Conservation (phyloP, 73 alveolate genomes). For the Paraurostyla sp. region DNA sequence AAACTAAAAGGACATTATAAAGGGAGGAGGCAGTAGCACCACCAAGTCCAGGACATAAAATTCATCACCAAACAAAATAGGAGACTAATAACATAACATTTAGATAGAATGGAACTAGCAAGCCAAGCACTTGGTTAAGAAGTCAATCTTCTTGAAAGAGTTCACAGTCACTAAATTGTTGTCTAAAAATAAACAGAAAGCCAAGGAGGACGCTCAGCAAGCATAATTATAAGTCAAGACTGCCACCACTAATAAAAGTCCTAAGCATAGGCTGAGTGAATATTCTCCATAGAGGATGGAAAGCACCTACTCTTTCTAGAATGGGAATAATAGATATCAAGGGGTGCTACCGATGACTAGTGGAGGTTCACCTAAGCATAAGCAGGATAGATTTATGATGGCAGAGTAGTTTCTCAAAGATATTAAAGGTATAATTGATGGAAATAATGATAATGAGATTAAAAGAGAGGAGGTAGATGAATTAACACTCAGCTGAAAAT, state of each 20-base stretch:
- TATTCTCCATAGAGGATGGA: background rate
- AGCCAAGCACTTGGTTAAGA: conserved; percentile 16
- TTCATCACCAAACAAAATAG: background rate
- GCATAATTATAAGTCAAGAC: background rate
- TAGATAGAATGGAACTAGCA: no score
- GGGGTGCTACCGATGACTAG: background rate
- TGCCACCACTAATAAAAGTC: background rate
- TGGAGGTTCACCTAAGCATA: background rate
- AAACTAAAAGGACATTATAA: no score
- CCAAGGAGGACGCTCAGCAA: background rate
- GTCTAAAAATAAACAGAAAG: background rate
- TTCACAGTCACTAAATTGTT: conserved; percentile 20
- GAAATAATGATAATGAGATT: no score
- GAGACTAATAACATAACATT: background rate
- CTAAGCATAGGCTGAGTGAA: background rate
- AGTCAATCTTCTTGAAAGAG: conserved; percentile 5
- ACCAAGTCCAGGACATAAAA: no score
- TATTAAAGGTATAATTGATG: background rate
- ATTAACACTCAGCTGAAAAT: no score
- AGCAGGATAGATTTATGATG: conserved; percentile 29
- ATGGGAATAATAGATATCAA: background rate
- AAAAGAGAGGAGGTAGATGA: no score
- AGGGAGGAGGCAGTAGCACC: no score
- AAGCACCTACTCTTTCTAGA: background rate
- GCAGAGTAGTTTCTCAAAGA: conserved; percentile 31